Evolutionary conservation across 73 alveolate genomes (phyloP), one percentile per base, ranked within the genome.

Genomic region (Paramecium biaurelia): DNA sequence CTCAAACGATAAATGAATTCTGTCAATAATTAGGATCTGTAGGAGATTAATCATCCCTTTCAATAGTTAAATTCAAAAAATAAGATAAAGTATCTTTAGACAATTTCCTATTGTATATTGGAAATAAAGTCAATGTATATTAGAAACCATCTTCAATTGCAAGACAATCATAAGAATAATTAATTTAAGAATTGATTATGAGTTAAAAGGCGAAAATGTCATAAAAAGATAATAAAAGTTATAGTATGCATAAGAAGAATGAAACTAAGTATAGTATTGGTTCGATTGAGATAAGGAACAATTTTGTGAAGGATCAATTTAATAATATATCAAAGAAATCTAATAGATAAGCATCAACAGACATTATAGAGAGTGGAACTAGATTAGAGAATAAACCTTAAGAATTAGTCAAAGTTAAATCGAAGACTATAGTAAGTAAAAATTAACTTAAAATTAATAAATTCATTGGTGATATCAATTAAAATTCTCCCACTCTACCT

Each of bases 251-350:
- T 37, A 72, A 72, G 2, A 72, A 35, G 86, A 38, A 34, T 11
- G 86, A 72, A 12, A 21, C 45, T 4, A 72, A 72, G n/a, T 72
- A 35, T 35, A 72, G 86, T 35, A 35, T 72, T 12, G 86, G 86
- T 10, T 72, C 86, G 2, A 34, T 20, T 0, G 59, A 72, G 38
- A 72, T 21, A 28, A 15, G 38, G 32, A 28, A 15, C 20, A 72
- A 72, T 18, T 72, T 72, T 72, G 86, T 32, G 6, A 72, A 72
- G 38, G 56, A 38, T 34, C 30, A 72, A 37, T 32, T 72, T 28
- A 38, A 72, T 72, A 72, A 32, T 35, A 9, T 34, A 2, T 72
- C 86, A 14, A 72, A 72, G 30, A 72, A 72, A 37, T 35, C 86
- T 12, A 72, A 63, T 7, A 8, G 84, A 63, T 63, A 63, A 63